Percentiles rank a stretch among this genome's conserved stretches.
Conservation (phyloP, 345 rosid species). For the Aegle marmelos region DNA sequence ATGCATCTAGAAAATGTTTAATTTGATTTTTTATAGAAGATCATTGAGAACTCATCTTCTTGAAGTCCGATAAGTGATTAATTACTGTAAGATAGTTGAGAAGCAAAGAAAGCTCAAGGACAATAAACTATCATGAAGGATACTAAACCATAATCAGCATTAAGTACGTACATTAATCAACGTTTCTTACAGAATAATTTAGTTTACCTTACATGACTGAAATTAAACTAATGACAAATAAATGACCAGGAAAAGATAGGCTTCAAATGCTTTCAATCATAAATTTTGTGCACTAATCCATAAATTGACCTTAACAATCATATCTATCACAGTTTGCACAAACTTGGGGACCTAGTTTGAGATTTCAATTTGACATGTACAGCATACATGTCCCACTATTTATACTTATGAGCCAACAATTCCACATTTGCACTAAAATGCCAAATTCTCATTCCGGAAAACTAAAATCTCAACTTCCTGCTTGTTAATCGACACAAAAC, state of each 20-base stretch:
- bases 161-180: background rate
- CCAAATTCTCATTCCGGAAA: background rate
- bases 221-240: background rate
- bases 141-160: background rate
- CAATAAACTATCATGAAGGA: background rate
- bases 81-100: background rate
- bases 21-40: background rate
- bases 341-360: background rate
- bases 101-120: background rate
- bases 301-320: background rate
- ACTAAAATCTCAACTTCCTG: background rate
- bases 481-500: background rate
- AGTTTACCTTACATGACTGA: background rate
- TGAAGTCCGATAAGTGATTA: background rate
- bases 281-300: background rate
- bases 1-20: background rate
- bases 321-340: background rate
- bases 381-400: background rate
- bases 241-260: background rate
- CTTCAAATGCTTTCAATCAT: background rate
- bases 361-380: background rate
- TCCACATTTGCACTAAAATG: background rate
- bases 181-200: background rate
- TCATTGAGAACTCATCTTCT: background rate
- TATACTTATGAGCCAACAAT: background rate